Evolutionary conservation across 2,329 filamentous ascomycete genomes (phyloP).

Genomic region (Claviceps quebecensis): DNA sequence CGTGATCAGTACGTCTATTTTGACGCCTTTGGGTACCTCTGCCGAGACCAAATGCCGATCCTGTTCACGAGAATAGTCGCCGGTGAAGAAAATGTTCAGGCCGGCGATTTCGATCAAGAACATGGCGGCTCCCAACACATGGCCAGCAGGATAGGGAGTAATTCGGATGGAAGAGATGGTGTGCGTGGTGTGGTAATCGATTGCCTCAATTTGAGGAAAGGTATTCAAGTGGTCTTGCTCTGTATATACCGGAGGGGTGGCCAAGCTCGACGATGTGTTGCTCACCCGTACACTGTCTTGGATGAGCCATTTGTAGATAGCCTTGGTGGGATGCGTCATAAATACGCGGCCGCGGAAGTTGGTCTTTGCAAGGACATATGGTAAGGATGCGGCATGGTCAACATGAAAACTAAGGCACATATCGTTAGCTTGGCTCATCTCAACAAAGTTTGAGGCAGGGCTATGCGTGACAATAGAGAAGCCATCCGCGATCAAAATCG

Average conservation of each 20-base stretch:
- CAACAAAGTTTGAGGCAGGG: not conserved
- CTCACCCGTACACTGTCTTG: slow-evolving; percentile 90
- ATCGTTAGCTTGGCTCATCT: slow-evolving; percentile 4
- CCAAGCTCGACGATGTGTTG: slow-evolving; percentile 49
- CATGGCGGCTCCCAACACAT: slow-evolving; percentile 97
- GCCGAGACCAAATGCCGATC: slow-evolving; percentile 93
- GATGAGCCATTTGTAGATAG: slow-evolving; percentile 99
- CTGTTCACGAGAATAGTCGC: slow-evolving; percentile 91
- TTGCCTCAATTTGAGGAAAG: slow-evolving; percentile 87
- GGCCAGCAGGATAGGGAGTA: slow-evolving; percentile 90
- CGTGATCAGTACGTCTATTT: slow-evolving; percentile 91
- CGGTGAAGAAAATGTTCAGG: slow-evolving; percentile 92
- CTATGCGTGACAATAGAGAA: not conserved
- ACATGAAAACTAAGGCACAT: slow-evolving; percentile 60
- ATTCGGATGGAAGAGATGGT: slow-evolving; percentile 94
- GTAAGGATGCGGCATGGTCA: slow-evolving; percentile 95
- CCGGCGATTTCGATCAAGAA: slow-evolving; percentile 95
- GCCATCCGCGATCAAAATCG: not conserved
- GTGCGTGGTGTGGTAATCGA: slow-evolving; percentile 96
- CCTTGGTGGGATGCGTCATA: slow-evolving; percentile 98
- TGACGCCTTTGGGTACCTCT: slow-evolving; percentile 74
- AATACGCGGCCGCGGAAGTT: slow-evolving; percentile 95
- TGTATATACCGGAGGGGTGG: slow-evolving; percentile 72
- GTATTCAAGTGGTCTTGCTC: slow-evolving; percentile 92
- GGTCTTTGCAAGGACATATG: slow-evolving; percentile 93